Evolutionary conservation across 495 filamentous ascomycete species (phyloP).

Genomic region (Neurospora sp.): DNA sequence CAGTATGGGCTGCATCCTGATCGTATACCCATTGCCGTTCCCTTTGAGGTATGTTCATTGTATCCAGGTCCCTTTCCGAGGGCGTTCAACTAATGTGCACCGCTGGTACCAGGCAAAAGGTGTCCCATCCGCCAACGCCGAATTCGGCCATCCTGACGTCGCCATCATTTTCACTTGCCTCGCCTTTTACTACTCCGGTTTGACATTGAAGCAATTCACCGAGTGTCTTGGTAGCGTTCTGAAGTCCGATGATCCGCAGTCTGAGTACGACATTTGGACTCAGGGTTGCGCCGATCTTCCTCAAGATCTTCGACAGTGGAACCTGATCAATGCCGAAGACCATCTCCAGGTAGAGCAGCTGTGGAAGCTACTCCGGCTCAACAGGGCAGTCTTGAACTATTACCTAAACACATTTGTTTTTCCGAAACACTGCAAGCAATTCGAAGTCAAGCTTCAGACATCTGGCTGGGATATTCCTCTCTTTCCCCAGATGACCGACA

Average conservation of each 20-base stretch:
- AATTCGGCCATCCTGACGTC: conserved; percentile 43
- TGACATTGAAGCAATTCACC: conserved; percentile 29
- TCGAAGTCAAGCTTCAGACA: conserved; percentile 42
- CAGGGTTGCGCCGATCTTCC: conserved; percentile 28
- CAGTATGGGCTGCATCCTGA: conserved; percentile 33
- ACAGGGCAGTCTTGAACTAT: conserved; percentile 34
- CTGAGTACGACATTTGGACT: conserved; percentile 39
- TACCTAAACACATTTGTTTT: conserved; percentile 48
- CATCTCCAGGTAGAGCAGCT: conserved; percentile 33
- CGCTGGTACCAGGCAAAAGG: conserved; percentile 1
- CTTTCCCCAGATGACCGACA: conserved; percentile 9
- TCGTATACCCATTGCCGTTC: conserved; percentile 32
- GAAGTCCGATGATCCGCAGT: conserved; percentile 42
- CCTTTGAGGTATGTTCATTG: conserved; percentile 3
- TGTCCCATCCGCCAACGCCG: conserved; percentile 3
- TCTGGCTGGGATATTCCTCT: conserved; percentile 46
- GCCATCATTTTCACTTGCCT: conserved; percentile 45
- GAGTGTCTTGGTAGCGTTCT: conserved; percentile 30
- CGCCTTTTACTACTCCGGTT: conserved; percentile 41
- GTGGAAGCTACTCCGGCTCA: conserved; percentile 27
- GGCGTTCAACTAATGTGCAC: not conserved
- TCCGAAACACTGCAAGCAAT: conserved; percentile 41
- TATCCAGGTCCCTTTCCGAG: not conserved
- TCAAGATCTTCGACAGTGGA: conserved; percentile 31
- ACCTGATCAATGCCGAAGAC: conserved; percentile 42